phyloP scores from a whole-genome alignment of 176 grass and related monocot species.

The Triticum urartu region DNA sequence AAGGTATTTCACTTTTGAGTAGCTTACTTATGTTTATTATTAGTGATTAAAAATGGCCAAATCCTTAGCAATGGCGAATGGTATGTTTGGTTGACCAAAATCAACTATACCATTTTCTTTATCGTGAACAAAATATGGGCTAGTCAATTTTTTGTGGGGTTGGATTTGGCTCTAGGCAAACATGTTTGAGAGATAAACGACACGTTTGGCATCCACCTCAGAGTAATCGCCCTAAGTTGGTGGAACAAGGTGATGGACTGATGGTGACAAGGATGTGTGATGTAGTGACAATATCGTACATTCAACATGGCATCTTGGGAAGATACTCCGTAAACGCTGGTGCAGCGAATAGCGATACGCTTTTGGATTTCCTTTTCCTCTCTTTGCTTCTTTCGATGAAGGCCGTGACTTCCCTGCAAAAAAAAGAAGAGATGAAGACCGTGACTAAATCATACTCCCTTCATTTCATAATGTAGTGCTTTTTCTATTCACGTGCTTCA shows the following conservation, averaged over 20 bases:
- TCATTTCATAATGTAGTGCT: no score
- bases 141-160: no score
- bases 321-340: no score
- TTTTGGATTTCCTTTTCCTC: neutral
- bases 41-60: no score
- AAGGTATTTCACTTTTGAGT: no score
- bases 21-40: no score
- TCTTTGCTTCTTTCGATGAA: conserved; percentile 2
- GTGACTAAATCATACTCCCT: neutral
- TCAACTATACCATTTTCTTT: no score
- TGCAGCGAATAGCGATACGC: neutral
- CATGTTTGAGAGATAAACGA: neutral
- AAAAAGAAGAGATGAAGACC: no score
- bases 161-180: neutral
- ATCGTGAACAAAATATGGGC: no score
- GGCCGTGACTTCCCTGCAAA: neutral
- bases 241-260: neutral
- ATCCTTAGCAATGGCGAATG: no score
- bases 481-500: no score
- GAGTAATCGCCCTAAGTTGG: neutral
- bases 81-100: no score
- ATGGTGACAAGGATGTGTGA: neutral
- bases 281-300: neutral
- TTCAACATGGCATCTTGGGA: conserved; percentile 7
- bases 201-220: neutral